phyloP scores from a whole-genome alignment of 2,329 filamentous ascomycete species.

The Cladosporium sp. region DNA sequence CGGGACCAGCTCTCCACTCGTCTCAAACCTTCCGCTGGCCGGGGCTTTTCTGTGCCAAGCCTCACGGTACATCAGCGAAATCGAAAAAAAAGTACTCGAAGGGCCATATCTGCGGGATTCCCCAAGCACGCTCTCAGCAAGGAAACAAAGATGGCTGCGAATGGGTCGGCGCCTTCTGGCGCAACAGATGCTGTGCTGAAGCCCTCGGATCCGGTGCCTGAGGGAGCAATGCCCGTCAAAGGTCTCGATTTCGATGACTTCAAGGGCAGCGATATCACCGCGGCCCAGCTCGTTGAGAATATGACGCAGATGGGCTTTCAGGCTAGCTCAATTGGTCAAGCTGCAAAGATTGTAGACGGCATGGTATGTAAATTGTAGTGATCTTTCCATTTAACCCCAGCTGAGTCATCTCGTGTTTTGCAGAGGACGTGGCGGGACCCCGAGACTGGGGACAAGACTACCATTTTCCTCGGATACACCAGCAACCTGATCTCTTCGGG shows the following conservation, averaged over 20 bases:
- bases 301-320: conserved; percentile 87
- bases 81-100: background rate
- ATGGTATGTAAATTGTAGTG: conserved; percentile 59
- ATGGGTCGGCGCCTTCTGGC: conserved; percentile 37
- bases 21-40: background rate
- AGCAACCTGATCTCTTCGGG: conserved; percentile 97
- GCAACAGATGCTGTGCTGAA: conserved; percentile 76
- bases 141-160: conserved; percentile 17
- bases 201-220: conserved; percentile 73
- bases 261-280: conserved; percentile 68
- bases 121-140: background rate
- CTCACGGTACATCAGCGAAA: background rate
- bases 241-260: conserved; percentile 90
- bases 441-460: conserved; percentile 71
- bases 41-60: conserved; percentile 1
- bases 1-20: background rate
- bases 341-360: conserved; percentile 84
- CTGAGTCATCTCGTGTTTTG: background rate
- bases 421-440: conserved; percentile 71
- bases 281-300: conserved; percentile 71
- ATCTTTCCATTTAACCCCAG: background rate
- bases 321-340: conserved; percentile 74
- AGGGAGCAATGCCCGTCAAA: conserved; percentile 70
- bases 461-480: conserved; percentile 95
- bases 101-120: no score